Conservation (phyloP, 1,284 basidiomycete species). For the Leccinum subatratum region DNA sequence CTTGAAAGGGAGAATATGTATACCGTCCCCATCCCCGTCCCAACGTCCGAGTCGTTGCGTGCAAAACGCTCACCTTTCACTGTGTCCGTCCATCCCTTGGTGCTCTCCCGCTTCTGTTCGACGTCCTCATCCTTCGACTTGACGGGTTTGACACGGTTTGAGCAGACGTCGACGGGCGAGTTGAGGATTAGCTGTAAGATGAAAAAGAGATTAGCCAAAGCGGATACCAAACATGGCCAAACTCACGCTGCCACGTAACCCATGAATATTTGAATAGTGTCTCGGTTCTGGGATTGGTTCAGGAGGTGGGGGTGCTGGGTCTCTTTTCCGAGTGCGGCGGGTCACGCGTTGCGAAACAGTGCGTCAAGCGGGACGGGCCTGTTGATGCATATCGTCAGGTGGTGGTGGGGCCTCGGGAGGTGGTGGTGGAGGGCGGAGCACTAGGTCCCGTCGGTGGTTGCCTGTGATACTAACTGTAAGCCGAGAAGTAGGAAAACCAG, state of each 20-base stretch:
- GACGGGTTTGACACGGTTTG: too few relatives aligned
- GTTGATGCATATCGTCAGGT: conserved; percentile 37
- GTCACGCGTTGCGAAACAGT: conserved; percentile 39
- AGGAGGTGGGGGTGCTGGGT: conserved; percentile 25
- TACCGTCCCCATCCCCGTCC: too few relatives aligned
- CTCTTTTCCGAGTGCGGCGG: conserved; percentile 40
- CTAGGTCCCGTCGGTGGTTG: conserved; percentile 42
- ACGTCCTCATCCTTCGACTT: too few relatives aligned
- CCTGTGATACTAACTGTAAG: conserved; percentile 32
- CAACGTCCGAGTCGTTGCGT: too few relatives aligned
- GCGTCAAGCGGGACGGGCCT: conserved; percentile 54
- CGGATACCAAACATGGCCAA: conserved; percentile 12
- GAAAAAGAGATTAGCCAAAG: conserved; percentile 6
- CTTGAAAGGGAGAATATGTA: too few relatives aligned
- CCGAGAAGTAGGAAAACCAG: not conserved
- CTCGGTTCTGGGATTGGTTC: conserved; percentile 36
- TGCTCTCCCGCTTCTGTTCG: too few relatives aligned
- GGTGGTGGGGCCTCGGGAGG: conserved; percentile 39
- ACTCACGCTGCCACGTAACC: conserved; percentile 69
- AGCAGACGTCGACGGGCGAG: conserved; percentile 18
- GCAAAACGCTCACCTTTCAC: too few relatives aligned
- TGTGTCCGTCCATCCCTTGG: too few relatives aligned
- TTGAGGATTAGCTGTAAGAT: conserved; percentile 42
- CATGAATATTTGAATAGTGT: conserved; percentile 39
- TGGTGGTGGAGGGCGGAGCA: conserved; percentile 39